These are phyloP conservation scores for Crassisporium funariophilum DNA, from an alignment of 768 basidiomycete species.

Conservation along the genomic window DNA sequence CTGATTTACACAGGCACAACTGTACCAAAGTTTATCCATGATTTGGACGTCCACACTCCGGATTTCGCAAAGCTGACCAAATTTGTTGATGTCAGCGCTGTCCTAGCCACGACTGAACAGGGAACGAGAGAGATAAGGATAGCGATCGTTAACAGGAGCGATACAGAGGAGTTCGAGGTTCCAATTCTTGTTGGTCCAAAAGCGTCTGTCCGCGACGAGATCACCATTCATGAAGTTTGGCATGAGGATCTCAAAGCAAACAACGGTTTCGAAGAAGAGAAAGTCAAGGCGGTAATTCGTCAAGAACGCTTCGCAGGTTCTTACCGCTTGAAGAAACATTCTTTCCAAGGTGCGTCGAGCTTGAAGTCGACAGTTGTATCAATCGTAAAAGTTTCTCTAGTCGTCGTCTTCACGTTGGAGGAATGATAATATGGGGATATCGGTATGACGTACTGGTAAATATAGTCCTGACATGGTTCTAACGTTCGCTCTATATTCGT, in stretches of 20 bases:
- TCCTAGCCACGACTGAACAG: conserved; percentile 31
- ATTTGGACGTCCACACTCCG: conserved; percentile 37
- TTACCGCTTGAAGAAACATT: conserved; percentile 46
- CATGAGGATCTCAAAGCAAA: conserved; percentile 42
- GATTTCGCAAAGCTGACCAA: conserved; percentile 38
- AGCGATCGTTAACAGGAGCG: conserved; percentile 55
- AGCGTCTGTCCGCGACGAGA: conserved; percentile 19
- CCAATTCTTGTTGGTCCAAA: conserved; percentile 41
- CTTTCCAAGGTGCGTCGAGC: conserved; percentile 41
- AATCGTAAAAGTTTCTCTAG: too few relatives aligned
- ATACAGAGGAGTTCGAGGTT: conserved; percentile 36
- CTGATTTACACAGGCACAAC: conserved; percentile 45
- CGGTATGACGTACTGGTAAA: too few relatives aligned
- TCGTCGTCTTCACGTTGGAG: too few relatives aligned
- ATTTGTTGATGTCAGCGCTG: conserved; percentile 51
- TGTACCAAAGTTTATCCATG: conserved; percentile 52
- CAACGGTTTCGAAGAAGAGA: conserved; percentile 47
- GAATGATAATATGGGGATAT: too few relatives aligned
- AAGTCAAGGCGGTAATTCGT: conserved; percentile 34
- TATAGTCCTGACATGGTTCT: too few relatives aligned
- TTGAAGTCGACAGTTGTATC: too few relatives aligned
- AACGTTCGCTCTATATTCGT: not conserved
- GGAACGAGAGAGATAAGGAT: conserved; percentile 43
- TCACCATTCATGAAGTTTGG: conserved; percentile 56
- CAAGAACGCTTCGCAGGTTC: conserved; percentile 34